Evolutionary conservation across 805 yeast genomes (phyloP).

Genomic region (Pichia ethanolica): DNA sequence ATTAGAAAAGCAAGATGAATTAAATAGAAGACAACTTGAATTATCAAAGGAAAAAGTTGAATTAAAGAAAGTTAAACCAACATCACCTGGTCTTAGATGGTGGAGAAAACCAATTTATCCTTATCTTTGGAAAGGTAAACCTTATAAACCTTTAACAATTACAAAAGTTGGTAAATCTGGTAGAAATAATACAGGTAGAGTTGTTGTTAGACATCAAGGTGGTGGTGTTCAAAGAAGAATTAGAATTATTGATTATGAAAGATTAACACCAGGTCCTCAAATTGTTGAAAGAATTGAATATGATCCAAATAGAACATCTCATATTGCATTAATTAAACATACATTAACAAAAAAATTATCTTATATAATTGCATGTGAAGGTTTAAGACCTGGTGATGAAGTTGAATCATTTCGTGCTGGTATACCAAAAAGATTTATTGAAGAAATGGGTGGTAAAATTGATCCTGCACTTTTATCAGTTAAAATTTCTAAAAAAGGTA

Average conservation of each 20-base stretch:
- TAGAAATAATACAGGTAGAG: slow-evolving; percentile 80
- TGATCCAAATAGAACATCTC: slow-evolving; percentile 92
- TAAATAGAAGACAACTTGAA: slow-evolving; percentile 64
- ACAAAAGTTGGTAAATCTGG: slow-evolving; percentile 74
- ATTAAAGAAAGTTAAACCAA: slow-evolving; percentile 70
- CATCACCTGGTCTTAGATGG: slow-evolving; percentile 85
- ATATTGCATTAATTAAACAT: slow-evolving; percentile 73
- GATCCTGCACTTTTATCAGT: slow-evolving; percentile 89
- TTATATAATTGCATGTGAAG: slow-evolving; percentile 87
- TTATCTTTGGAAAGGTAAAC: slow-evolving; percentile 80
- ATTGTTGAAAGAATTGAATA: slow-evolving; percentile 84
- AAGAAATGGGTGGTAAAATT: slow-evolving; percentile 83
- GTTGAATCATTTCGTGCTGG: slow-evolving; percentile 90
- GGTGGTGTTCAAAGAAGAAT: slow-evolving; percentile 93
- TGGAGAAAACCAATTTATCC: slow-evolving; percentile 81
- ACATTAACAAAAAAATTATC: slow-evolving; percentile 52
- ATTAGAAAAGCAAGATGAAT: slow-evolving; percentile 71
- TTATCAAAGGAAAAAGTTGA: slow-evolving; percentile 62
- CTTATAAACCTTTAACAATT: slow-evolving; percentile 66
- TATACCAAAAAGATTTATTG: slow-evolving; percentile 63
- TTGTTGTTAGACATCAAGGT: slow-evolving; percentile 91
- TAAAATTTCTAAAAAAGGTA: slow-evolving; percentile 85
- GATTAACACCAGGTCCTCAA: slow-evolving; percentile 64
- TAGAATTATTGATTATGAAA: slow-evolving; percentile 69
- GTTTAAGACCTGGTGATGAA: slow-evolving; percentile 84